Base-by-base conservation (phyloP, 2,329 filamentous ascomycete genomes). In the Diaporthe batatas region DNA sequence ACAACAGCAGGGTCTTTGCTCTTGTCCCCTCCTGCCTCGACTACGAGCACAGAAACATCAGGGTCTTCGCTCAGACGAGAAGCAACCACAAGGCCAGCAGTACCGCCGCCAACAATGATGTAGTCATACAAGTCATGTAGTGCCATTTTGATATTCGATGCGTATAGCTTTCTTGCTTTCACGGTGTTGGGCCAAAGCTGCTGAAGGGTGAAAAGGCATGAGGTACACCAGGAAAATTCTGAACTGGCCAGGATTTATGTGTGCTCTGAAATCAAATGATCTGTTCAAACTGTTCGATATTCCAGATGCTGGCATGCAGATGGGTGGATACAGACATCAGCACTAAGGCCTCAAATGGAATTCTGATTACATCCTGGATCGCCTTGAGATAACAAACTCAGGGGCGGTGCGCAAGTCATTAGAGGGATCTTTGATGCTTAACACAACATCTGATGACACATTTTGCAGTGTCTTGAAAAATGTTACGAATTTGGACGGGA, bases 81-180 rank as follows among this genome's bases (percentile, higher is more conserved):
- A 14, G 85, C 86, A 70, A 87, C 80, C 1, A 85, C 82, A 68
- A 86, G 82, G n/a, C 86, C 86, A 29, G 85, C 82, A 3, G 85
- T 87, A 18, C 86, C 85, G 21, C 85, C 85, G 47, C 86, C 85
- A 25, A 86, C 84, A 64, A 87, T 80, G 74, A 87, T 77, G 77
- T 85, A 86, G 78, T 87, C 84, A 79, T 83, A 86, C 10, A 6
- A 18, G 11, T 53, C 53, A 16, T 32, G 25, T 21, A 6, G 23
- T 4, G 39, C 16, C 58, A 62, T 62, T 18, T 12, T 62, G 18
- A 5, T 12, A 8, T 4, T 32, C 25, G n/a, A 7, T 12, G 29
- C 8, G 2, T n/a, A 42, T 7, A n/a, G 23, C 6, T 18, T 62
- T 25, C 16, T 62, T 14, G 32, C 16, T n/a, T 10, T 32, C 0